Percentiles rank a stretch among this genome's conserved stretches.
Conservation (phyloP, 805 yeast genomes). For the Nakazawaea siamensis region DNA sequence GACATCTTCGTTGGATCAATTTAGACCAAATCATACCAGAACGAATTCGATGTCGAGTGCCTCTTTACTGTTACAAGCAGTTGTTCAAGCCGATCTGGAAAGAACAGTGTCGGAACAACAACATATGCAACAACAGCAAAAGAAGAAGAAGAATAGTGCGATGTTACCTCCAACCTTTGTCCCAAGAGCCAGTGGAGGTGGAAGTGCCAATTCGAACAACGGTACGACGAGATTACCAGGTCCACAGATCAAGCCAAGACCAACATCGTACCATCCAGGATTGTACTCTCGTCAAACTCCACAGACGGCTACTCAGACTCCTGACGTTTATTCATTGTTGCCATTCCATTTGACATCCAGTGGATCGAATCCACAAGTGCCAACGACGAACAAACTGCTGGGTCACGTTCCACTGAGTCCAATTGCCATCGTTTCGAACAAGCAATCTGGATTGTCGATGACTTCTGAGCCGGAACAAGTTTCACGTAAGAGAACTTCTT, state of each 20-base stretch:
- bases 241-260: conserved; percentile 59
- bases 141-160: background rate
- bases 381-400: background rate
- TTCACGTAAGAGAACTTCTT: conserved; percentile 18
- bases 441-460: too few relatives aligned
- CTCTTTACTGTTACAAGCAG: conserved; percentile 63
- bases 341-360: conserved; percentile 13
- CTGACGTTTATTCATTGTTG: conserved; percentile 21
- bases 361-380: background rate
- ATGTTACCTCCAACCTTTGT: conserved; percentile 18
- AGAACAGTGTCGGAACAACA: conserved; percentile 24
- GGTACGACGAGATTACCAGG: conserved; percentile 29
- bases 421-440: background rate
- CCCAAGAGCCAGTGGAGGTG: conserved; percentile 11
- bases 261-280: conserved; percentile 78
- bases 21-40: background rate
- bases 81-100: conserved; percentile 63
- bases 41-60: conserved; percentile 36
- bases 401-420: background rate
- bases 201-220: conserved; percentile 7
- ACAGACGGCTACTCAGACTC: conserved; percentile 14
- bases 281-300: conserved; percentile 25
- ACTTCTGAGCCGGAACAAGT: background rate
- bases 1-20: conserved; percentile 13
- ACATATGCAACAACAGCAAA: background rate